Percentiles rank a stretch among this genome's conserved stretches.
Conservation (phyloP, 2,329 filamentous ascomycete genomes). For the Fusarium paranaense region DNA sequence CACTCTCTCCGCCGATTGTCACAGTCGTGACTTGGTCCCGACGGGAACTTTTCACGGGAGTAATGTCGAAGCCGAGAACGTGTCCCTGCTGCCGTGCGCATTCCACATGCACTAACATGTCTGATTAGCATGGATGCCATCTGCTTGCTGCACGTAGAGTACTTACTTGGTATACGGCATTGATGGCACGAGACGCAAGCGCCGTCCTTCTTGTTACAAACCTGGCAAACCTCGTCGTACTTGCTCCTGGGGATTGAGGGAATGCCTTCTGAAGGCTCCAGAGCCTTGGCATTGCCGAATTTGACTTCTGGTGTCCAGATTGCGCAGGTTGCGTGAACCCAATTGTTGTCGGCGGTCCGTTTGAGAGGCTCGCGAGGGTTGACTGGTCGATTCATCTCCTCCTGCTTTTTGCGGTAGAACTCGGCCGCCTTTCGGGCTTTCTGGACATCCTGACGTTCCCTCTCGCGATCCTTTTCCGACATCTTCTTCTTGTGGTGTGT, state of each 20-base stretch:
- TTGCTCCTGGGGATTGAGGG: slow-evolving; percentile 79
- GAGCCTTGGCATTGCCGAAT: slow-evolving; percentile 84
- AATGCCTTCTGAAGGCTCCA: slow-evolving; percentile 92
- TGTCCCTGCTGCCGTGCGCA: slow-evolving; percentile 90
- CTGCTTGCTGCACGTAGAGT: background rate
- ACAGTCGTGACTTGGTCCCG: slow-evolving; percentile 85
- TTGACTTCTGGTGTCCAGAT: slow-evolving; percentile 93
- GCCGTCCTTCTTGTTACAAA: slow-evolving; percentile 80
- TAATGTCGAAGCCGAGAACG: slow-evolving; percentile 88
- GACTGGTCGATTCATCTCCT: slow-evolving; percentile 83
- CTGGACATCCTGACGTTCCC: slow-evolving; percentile 87
- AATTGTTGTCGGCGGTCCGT: slow-evolving; percentile 95
- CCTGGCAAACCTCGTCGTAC: slow-evolving; percentile 83
- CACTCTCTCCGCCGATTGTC: slow-evolving; percentile 82
- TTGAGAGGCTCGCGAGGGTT: slow-evolving; percentile 93
- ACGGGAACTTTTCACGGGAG: slow-evolving; percentile 88
- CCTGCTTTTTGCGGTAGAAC: slow-evolving; percentile 85
- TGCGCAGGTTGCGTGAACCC: slow-evolving; percentile 95
- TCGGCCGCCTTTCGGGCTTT: slow-evolving; percentile 82
- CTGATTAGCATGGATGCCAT: slow-evolving; percentile 17
- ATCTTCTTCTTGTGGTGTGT: slow-evolving; percentile 81
- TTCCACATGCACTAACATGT: slow-evolving; percentile 79
- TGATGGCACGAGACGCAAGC: slow-evolving; percentile 87
- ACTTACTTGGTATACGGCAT: slow-evolving; percentile 68
- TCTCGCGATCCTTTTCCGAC: slow-evolving; percentile 89